Conservation (phyloP, 2,329 filamentous ascomycete species). For the Scleromitrula shiraiana region DNA sequence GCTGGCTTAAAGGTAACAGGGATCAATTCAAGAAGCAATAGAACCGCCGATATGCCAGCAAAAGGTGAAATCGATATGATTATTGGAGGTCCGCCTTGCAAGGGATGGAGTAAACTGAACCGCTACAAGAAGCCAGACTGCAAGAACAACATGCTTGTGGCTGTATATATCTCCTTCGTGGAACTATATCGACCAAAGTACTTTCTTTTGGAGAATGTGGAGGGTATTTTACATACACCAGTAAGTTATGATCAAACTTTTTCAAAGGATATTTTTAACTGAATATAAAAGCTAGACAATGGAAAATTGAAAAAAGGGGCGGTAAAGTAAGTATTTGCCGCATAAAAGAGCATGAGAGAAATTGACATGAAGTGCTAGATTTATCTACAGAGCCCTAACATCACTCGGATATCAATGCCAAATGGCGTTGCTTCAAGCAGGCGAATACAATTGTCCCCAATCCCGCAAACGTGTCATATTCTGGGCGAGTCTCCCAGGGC, state of each 20-base stretch:
- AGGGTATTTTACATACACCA: conserved; percentile 7
- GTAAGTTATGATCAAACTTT: conserved; percentile 6
- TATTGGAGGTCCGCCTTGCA: conserved; percentile 15
- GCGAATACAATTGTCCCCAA: conserved; percentile 13
- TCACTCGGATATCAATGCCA: conserved; percentile 19
- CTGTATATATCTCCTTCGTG: conserved; percentile 15
- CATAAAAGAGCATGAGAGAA: background rate
- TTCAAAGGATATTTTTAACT: background rate
- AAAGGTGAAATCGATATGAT: conserved; percentile 13
- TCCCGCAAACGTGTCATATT: conserved; percentile 14
- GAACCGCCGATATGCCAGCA: conserved; percentile 8
- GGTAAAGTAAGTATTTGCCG: conserved; percentile 9
- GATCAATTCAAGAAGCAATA: background rate
- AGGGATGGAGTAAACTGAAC: conserved; percentile 13
- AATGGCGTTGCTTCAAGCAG: conserved; percentile 13
- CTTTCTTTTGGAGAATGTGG: conserved; percentile 23
- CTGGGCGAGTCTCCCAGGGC: conserved; percentile 14
- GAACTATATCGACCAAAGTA: conserved; percentile 23
- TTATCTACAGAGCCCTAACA: conserved; percentile 17
- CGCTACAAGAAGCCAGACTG: conserved; percentile 10
- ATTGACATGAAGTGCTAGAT: conserved; percentile 4
- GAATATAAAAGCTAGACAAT: background rate
- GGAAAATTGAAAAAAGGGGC: background rate
- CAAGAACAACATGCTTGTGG: conserved; percentile 18
- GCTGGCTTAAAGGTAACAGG: background rate